Base-by-base conservation (phyloP, 2,329 filamentous ascomycete genomes). In the Ustilaginoidea virens region DNA sequence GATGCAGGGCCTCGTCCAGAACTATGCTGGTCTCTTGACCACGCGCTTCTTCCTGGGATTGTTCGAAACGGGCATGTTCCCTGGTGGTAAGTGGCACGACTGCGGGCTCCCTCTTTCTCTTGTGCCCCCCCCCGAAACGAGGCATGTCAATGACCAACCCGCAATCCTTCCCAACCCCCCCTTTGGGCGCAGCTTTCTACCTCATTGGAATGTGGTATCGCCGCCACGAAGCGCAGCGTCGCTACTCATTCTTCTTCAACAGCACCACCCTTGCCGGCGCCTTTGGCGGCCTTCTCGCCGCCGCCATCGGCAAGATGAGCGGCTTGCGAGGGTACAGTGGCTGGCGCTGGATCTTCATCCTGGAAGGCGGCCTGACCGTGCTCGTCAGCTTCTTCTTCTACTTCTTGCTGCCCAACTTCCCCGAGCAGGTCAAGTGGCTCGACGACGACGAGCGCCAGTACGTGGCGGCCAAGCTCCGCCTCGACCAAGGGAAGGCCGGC, bases 161-260 rank as follows among this genome's bases (percentile, higher is more conserved):
- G n/a, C n/a, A n/a, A n/a, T n/a, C n/a, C n/a, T n/a, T n/a, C n/a
- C n/a, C n/a, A n/a, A n/a, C n/a, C 11, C 13, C 12, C 17, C 17
- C 4, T 17, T 13, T 12, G 15, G 9, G 4, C 8, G 7, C 20
- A 34, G 60, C 55, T 28, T 66, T 79, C 46, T 80, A 85, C 45
- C 57, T 86, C 6, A 74, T 85, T 36, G 74, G 80, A 33, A 87
- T 87, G 75, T 92, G 80, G 85, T 98, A 96, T 44, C 74, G 76
- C 34, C 73, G 87, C 34, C 63, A 63, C 25, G 90, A 96, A 55
- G 83, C 86, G 2, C 87, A 96, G 54, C 82, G 83, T 45, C 74
- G 90, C 17, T 94, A 86, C 56, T 80, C 76, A 11, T 86, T 96
- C 61, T 96, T 96, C 63, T 96, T 96, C 61, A 75, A 70, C 44